A percentile compares a stretch with the other conserved stretches of the same genome.
phyloP scores from a whole-genome alignment of 2,329 filamentous ascomycete genomes.

The Thelonectria olida region DNA sequence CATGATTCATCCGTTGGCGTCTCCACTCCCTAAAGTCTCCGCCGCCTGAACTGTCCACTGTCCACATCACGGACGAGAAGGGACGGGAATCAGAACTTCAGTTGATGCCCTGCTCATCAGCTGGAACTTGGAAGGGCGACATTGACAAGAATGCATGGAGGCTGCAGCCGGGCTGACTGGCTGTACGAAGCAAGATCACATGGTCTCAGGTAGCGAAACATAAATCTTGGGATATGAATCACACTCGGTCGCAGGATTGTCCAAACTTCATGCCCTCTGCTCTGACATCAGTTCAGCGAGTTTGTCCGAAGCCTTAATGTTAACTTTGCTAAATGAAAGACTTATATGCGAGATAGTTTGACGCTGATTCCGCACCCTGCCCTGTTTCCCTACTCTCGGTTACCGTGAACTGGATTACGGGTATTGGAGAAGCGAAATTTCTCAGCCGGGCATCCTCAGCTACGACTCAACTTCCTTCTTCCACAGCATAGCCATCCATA shows the following conservation, averaged over 20 bases:
- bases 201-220: neutral
- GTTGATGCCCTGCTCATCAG: neutral
- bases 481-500: no score
- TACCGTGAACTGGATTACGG: neutral
- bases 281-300: no score
- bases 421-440: neutral
- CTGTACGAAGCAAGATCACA: neutral
- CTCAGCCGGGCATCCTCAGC: neutral
- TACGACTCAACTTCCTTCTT: no score
- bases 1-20: neutral
- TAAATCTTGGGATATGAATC: no score
- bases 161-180: neutral
- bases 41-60: constrained; percentile 1
- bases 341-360: no score
- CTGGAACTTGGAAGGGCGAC: neutral
- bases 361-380: neutral
- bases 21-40: constrained; percentile 8
- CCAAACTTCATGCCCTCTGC: no score
- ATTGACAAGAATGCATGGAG: neutral
- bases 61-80: neutral
- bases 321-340: no score
- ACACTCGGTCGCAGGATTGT: neutral
- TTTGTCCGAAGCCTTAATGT: no score
- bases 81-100: neutral
- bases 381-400: neutral